Percentiles rank a stretch among this genome's conserved stretches.
Evolutionary conservation across 805 yeast genomes (phyloP).

Genomic region (Starmerella riodocensis): DNA sequence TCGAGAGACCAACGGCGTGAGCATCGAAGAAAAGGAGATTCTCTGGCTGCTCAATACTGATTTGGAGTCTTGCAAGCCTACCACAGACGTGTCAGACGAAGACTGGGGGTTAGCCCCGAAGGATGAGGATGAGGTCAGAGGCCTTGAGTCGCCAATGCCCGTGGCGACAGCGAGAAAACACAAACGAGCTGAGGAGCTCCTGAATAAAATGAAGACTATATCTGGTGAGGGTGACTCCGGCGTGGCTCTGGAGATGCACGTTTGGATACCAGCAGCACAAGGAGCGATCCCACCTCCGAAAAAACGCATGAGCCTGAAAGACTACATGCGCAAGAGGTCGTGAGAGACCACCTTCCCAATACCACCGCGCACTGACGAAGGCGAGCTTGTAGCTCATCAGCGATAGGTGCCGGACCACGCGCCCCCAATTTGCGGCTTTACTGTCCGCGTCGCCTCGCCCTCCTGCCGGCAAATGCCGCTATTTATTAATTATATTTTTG

Average conservation of each 20-base stretch:
- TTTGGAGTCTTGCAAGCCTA: slow-evolving; percentile 5
- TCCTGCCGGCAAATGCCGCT: too few relatives aligned
- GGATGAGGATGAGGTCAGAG: too few relatives aligned
- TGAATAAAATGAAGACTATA: not conserved
- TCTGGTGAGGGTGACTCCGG: slow-evolving; percentile 1
- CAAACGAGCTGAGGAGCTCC: not conserved
- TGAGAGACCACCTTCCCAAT: too few relatives aligned
- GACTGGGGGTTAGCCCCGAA: too few relatives aligned
- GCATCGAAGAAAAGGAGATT: not conserved
- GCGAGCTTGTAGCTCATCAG: too few relatives aligned
- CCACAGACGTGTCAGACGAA: slow-evolving; percentile 6
- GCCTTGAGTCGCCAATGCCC: not conserved
- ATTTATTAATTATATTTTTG: too few relatives aligned
- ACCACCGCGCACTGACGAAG: too few relatives aligned
- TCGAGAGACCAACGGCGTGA: not conserved
- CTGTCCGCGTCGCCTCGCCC: too few relatives aligned
- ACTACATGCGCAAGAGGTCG: slow-evolving; percentile 16
- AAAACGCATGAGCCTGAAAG: slow-evolving; percentile 20
- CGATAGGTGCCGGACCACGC: too few relatives aligned
- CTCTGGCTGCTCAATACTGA: slow-evolving; percentile 13
- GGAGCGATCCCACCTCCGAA: slow-evolving; percentile 12
- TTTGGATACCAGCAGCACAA: slow-evolving; percentile 16
- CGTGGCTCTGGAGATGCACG: slow-evolving; percentile 4
- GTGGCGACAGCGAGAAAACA: not conserved
- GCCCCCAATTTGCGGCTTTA: too few relatives aligned